Evolutionary conservation across 352 stramenopile species (phyloP).

Genomic region (Pythium catenulatum): DNA sequence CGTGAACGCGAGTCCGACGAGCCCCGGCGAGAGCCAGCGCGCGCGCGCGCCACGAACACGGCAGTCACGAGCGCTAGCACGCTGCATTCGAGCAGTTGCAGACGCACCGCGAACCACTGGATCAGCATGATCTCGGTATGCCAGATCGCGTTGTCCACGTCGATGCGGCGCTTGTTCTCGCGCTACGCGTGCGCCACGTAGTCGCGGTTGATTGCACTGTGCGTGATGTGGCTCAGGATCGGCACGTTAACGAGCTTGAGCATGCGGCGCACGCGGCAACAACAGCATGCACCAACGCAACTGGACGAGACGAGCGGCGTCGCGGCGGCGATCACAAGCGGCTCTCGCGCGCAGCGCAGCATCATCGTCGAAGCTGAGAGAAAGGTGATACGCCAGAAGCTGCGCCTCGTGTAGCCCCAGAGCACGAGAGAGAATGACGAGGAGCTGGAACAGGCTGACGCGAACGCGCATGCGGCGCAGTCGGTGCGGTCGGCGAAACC

Average conservation of each 20-base stretch:
- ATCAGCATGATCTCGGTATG: conserved; percentile 32
- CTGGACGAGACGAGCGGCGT: too few species aligned
- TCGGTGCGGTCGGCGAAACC: too few species aligned
- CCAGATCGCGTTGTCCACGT: conserved; percentile 50
- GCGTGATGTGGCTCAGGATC: conserved; percentile 63
- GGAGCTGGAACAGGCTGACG: too few species aligned
- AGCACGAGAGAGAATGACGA: too few species aligned
- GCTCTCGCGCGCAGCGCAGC: not conserved
- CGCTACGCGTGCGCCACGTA: conserved; percentile 41
- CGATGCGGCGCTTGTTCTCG: conserved; percentile 38
- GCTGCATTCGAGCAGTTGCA: conserved; percentile 51
- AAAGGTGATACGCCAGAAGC: too few species aligned
- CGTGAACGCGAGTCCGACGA: conserved; percentile 85
- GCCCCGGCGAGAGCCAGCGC: conserved; percentile 57
- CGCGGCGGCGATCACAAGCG: too few species aligned
- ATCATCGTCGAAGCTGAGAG: not conserved
- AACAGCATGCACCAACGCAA: too few species aligned
- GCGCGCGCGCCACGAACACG: conserved; percentile 52
- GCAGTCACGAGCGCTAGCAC: conserved; percentile 35
- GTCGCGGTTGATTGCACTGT: conserved; percentile 51
- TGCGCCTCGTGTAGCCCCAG: too few species aligned
- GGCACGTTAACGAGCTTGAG: conserved; percentile 59
- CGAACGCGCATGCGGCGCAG: too few species aligned
- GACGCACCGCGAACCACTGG: conserved; percentile 41
- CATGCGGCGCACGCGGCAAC: too few species aligned